A percentile compares a stretch with the other conserved stretches of the same genome.
Evolutionary conservation across 306 rosid genomes (phyloP).

Genomic region (Medicago lupulina): DNA sequence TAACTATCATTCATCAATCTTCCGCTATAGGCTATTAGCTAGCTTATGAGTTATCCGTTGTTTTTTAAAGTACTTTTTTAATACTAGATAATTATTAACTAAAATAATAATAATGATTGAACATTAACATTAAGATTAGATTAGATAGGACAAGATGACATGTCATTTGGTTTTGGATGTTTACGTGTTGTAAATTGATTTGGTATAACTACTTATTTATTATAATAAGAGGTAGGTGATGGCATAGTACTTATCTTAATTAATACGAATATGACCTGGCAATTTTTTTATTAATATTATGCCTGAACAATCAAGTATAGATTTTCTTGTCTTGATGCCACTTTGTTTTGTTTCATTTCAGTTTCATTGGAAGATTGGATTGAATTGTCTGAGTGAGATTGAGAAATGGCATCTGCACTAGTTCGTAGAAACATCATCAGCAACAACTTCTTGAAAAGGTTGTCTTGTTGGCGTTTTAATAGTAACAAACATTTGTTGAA

Average conservation of each 20-base stretch:
- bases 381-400: not conserved
- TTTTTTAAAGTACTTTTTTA: too few relatives aligned
- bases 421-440: slow-evolving; percentile 46
- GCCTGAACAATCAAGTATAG: too few relatives aligned
- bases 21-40: too few relatives aligned
- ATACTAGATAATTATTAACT: not conserved
- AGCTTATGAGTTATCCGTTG: too few relatives aligned
- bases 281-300: too few relatives aligned
- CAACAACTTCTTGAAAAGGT: slow-evolving; percentile 8
- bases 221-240: too few relatives aligned
- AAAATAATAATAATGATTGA: not conserved
- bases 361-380: not conserved
- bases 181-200: not conserved
- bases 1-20: too few relatives aligned
- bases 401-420: slow-evolving; percentile 41
- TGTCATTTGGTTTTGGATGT: not conserved
- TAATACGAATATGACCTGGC: too few relatives aligned
- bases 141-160: not conserved
- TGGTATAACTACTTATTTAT: too few relatives aligned
- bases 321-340: too few relatives aligned
- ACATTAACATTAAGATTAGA: not conserved
- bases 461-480: slow-evolving; percentile 11
- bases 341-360: not conserved
- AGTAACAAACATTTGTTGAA: not conserved
- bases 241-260: too few relatives aligned